Evolutionary conservation across 768 basidiomycete species (phyloP).

Genomic region (Suillus subalutaceus): DNA sequence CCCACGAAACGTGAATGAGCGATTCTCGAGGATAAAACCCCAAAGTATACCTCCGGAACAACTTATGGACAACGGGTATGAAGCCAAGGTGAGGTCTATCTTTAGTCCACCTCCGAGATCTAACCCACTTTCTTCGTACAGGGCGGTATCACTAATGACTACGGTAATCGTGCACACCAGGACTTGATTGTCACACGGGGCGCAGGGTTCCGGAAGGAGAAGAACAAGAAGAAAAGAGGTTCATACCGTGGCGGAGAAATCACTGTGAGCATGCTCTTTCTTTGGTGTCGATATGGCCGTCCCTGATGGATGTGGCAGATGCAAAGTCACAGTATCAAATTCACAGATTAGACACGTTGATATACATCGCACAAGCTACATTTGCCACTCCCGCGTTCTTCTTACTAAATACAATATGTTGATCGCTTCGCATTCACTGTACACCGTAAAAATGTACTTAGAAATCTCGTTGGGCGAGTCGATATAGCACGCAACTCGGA

Average conservation of each 20-base stretch:
- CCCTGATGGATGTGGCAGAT: constrained; percentile 46
- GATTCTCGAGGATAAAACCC: constrained; percentile 81
- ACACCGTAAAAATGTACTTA: background rate
- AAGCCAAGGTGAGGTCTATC: constrained; percentile 62
- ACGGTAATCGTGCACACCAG: constrained; percentile 80
- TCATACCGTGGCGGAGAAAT: constrained; percentile 95
- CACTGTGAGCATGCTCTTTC: constrained; percentile 56
- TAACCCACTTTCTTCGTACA: constrained; percentile 26
- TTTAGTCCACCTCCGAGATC: background rate
- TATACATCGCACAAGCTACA: background rate
- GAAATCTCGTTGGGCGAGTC: background rate
- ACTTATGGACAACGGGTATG: constrained; percentile 74
- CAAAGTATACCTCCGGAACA: constrained; percentile 49
- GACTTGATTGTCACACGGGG: constrained; percentile 95
- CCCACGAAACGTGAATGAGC: constrained; percentile 51
- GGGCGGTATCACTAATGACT: constrained; percentile 75
- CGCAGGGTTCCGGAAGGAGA: constrained; percentile 96
- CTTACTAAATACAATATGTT: background rate
- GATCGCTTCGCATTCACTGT: background rate
- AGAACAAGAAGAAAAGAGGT: constrained; percentile 99
- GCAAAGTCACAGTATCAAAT: constrained; percentile 88
- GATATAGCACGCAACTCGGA: background rate
- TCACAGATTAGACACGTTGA: constrained; percentile 46
- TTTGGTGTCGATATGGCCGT: constrained; percentile 8
- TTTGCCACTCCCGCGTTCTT: background rate